Percentiles rank a stretch among this genome's conserved stretches.
These are phyloP conservation scores for Podospora fimiseda DNA, from an alignment of 495 filamentous ascomycete species.

Conservation along the genomic window DNA sequence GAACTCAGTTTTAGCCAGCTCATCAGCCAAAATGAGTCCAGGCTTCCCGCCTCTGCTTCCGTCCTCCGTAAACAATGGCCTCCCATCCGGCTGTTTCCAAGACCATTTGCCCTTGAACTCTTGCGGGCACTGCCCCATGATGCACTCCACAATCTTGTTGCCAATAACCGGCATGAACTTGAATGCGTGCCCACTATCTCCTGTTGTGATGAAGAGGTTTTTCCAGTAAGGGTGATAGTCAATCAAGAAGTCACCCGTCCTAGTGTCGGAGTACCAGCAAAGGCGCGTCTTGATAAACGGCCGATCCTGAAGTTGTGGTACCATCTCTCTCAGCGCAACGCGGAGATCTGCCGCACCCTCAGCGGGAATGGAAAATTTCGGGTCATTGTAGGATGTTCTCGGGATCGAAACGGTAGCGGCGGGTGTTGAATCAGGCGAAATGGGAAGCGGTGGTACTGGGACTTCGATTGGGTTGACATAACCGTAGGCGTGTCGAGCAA, in stretches of 20 bases:
- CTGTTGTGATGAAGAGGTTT: constrained; percentile 72
- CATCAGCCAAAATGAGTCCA: constrained; percentile 49
- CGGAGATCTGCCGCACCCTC: constrained; percentile 61
- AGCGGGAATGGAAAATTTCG: constrained; percentile 39
- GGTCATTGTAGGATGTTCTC: constrained; percentile 38
- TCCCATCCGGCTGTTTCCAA: constrained; percentile 43
- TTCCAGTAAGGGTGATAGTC: constrained; percentile 63
- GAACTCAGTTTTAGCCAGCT: constrained; percentile 32
- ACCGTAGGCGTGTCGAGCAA: constrained; percentile 76
- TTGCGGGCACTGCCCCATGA: constrained; percentile 50
- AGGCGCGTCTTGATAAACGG: constrained; percentile 64
- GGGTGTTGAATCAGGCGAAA: constrained; percentile 9
- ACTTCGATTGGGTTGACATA: constrained; percentile 63
- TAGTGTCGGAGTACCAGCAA: constrained; percentile 88
- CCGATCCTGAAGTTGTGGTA: constrained; percentile 50
- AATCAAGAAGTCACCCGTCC: constrained; percentile 73
- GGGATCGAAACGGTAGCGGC: constrained; percentile 37
- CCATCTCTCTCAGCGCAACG: constrained; percentile 51
- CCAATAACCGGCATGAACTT: constrained; percentile 87
- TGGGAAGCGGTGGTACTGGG: constrained; percentile 38
- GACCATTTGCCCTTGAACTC: constrained; percentile 61
- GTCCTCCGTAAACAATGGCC: constrained; percentile 51
- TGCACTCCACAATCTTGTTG: constrained; percentile 63
- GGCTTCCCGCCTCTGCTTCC: constrained; percentile 55
- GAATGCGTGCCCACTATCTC: constrained; percentile 80